Evolutionary conservation across 352 stramenopile genomes (phyloP).

Genomic region (Pythium plurisporium): DNA sequence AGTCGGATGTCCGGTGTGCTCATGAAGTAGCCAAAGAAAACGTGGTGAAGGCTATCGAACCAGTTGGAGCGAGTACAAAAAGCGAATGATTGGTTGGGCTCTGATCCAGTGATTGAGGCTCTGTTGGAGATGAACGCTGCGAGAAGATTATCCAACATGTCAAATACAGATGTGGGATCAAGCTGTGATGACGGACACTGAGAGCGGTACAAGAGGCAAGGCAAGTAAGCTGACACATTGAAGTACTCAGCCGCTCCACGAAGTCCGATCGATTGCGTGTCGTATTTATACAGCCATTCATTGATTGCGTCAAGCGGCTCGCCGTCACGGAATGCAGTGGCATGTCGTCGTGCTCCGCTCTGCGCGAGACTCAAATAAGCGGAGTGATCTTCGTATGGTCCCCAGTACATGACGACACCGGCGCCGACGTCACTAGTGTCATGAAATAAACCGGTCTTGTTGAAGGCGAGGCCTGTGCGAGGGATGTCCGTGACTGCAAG

Average conservation of each 20-base stretch:
- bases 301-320: neutral
- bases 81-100: too few species aligned
- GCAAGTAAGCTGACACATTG: conserved; percentile 16
- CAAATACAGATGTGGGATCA: conserved; percentile 23
- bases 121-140: too few species aligned
- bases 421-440: conserved; percentile 22
- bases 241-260: neutral
- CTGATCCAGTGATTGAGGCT: too few species aligned
- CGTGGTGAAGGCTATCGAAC: conserved; percentile 33
- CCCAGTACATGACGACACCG: conserved; percentile 32
- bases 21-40: neutral
- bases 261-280: conserved; percentile 8
- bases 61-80: too few species aligned
- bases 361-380: too few species aligned
- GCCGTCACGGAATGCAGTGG: neutral
- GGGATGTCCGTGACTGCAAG: conserved; percentile 49
- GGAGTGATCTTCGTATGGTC: too few species aligned
- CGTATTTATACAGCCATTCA: conserved; percentile 9
- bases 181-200: conserved; percentile 14
- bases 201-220: conserved; percentile 24
- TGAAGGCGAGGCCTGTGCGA: conserved; percentile 35
- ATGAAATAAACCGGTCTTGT: conserved; percentile 27
- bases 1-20: conserved; percentile 1
- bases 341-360: too few species aligned
- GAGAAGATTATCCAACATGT: conserved; percentile 40